Conservation (phyloP, 164 flowering plant genomes). For the Amborella trichopoda region DNA sequence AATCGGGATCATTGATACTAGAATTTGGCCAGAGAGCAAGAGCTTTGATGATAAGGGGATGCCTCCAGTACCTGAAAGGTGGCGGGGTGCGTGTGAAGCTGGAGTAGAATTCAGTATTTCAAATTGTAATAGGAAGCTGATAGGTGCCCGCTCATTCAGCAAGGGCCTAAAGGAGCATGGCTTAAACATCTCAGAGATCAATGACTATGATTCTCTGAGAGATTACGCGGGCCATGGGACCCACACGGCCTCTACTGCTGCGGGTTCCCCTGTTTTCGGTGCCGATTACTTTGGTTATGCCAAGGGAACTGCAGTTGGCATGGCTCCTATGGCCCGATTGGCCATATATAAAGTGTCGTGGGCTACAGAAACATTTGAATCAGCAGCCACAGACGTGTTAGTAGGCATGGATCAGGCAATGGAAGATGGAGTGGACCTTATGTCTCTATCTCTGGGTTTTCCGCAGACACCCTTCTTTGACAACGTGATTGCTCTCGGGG, state of each 20-base stretch:
- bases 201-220: slow-evolving; percentile 9
- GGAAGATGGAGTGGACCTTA: slow-evolving; percentile 13
- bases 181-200: neutral
- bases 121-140: slow-evolving; percentile 1
- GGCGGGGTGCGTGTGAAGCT: slow-evolving; percentile 34
- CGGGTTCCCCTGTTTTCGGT: no score
- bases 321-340: slow-evolving; percentile 4
- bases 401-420: no score
- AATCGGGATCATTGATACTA: no score
- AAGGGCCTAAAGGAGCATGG: slow-evolving; percentile 5
- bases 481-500: no score
- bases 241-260: no score
- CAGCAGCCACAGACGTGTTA: neutral
- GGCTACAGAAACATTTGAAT: neutral
- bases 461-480: neutral
- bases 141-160: no score
- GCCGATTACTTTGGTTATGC: no score
- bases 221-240: slow-evolving; percentile 3
- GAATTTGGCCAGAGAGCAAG: no score
- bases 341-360: slow-evolving; percentile 8
- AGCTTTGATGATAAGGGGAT: no score
- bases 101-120: slow-evolving; percentile 2
- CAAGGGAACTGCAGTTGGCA: no score
- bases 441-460: slow-evolving; percentile 11
- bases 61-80: slow-evolving; percentile 21